A percentile compares a stretch with the other conserved stretches of the same genome.
Evolutionary conservation across 169 alveolate species (phyloP).

Genomic region (Eimeria maxima): DNA sequence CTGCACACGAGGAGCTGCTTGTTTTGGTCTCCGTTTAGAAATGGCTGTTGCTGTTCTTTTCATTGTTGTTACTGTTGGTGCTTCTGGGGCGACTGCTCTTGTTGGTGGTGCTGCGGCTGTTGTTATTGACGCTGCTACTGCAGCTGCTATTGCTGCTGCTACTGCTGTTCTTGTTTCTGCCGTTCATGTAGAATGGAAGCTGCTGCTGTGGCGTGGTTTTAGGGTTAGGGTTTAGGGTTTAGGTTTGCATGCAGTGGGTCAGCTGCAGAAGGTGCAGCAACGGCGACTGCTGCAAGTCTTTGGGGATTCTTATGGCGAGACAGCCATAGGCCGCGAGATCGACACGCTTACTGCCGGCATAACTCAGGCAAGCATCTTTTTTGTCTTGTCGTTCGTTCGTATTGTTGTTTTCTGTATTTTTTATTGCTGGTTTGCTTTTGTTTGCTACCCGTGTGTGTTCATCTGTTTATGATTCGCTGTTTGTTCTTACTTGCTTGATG

Average conservation of each 20-base stretch:
- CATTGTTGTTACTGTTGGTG: neutral
- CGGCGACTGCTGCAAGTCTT: slow-evolving; percentile 85
- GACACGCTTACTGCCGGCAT: neutral
- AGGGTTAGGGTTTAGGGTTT: no score
- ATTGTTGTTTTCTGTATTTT: no score
- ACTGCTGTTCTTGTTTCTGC: neutral
- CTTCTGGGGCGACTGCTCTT: neutral
- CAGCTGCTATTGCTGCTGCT: neutral
- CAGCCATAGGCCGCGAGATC: slow-evolving; percentile 74
- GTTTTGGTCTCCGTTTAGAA: neutral
- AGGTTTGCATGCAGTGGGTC: slow-evolving; percentile 72
- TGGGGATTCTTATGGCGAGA: slow-evolving; percentile 71
- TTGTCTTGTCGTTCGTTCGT: no score
- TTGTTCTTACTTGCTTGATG: no score
- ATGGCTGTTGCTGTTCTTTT: neutral
- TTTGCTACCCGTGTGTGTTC: no score
- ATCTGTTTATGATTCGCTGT: no score
- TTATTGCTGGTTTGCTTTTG: no score
- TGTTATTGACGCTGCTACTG: neutral
- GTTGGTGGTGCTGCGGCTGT: neutral
- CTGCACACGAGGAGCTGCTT: neutral
- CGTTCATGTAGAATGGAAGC: neutral
- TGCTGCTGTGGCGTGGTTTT: slow-evolving; percentile 3
- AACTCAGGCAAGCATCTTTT: no score
- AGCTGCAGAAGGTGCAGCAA: slow-evolving; percentile 86